Conservation (phyloP, 2,329 filamentous ascomycete genomes). For the Lecanicillium sp. region DNA sequence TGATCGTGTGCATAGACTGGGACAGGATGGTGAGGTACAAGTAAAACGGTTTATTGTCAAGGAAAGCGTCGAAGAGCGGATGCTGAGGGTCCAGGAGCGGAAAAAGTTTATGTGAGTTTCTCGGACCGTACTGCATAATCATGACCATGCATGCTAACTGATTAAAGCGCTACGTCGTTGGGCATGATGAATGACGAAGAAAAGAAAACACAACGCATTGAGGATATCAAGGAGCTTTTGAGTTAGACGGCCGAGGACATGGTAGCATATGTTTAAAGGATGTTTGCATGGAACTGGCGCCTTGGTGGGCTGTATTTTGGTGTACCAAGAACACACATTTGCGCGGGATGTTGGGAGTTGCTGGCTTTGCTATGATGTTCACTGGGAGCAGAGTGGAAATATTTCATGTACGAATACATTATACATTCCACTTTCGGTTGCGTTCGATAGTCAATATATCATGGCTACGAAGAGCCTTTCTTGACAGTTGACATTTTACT, state of each 20-base stretch:
- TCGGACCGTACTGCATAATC: too few relatives aligned
- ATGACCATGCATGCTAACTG: conserved; percentile 15
- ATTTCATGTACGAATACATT: too few relatives aligned
- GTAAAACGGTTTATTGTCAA: conserved; percentile 86
- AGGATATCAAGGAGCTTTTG: conserved; percentile 88
- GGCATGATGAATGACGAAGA: conserved; percentile 95
- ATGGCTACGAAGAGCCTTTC: background rate
- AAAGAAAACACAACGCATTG: conserved; percentile 80
- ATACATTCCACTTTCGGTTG: too few relatives aligned
- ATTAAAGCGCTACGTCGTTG: conserved; percentile 72
- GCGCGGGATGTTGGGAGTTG: background rate
- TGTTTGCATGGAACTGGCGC: conserved; percentile 3
- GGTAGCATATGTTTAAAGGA: background rate
- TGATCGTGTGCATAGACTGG: conserved; percentile 95
- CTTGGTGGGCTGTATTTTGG: background rate
- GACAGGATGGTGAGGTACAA: conserved; percentile 76
- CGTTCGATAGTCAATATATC: too few relatives aligned
- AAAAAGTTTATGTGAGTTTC: conserved; percentile 87
- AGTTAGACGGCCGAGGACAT: conserved; percentile 34
- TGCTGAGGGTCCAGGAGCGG: conserved; percentile 86
- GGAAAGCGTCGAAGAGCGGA: conserved; percentile 88
- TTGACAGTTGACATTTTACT: background rate
- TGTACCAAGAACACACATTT: background rate
- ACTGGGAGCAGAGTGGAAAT: too few relatives aligned
- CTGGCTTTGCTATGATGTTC: background rate